phyloP scores from a whole-genome alignment of 2,329 filamentous ascomycete genomes.

The Pestalotiopsis sp. region DNA sequence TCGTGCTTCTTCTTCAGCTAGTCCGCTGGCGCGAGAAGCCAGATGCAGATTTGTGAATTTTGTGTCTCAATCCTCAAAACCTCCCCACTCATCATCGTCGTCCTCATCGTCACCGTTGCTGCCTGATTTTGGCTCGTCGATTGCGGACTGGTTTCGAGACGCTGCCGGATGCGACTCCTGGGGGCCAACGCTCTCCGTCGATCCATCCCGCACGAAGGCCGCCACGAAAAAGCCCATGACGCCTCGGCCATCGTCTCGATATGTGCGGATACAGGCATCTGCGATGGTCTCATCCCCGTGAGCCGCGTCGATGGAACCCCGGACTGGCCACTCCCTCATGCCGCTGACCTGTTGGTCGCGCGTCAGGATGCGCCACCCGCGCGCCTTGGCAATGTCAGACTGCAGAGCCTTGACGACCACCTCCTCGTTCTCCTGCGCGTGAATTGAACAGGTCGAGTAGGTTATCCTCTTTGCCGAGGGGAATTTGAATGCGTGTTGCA shows the following conservation, averaged over 20 bases:
- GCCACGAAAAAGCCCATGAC: conserved; percentile 96
- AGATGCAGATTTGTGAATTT: neutral
- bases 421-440: conserved; percentile 84
- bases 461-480: conserved; percentile 75
- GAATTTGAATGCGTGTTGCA: conserved; percentile 85
- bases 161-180: conserved; percentile 46
- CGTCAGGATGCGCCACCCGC: conserved; percentile 78
- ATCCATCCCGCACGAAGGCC: conserved; percentile 70
- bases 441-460: conserved; percentile 92
- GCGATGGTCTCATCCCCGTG: conserved; percentile 56
- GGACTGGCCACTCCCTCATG: conserved; percentile 74
- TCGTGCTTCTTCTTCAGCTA: neutral
- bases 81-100: conserved; percentile 35
- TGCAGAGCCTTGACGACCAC: conserved; percentile 75
- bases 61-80: conserved; percentile 34
- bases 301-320: conserved; percentile 56
- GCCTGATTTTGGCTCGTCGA: conserved; percentile 35
- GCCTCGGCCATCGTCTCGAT: conserved; percentile 78
- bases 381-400: conserved; percentile 65
- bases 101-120: conserved; percentile 19
- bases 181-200: conserved; percentile 18
- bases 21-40: neutral
- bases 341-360: conserved; percentile 76
- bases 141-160: conserved; percentile 46
- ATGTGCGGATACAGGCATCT: conserved; percentile 79